A percentile compares a stretch with the other conserved stretches of the same genome.
phyloP scores from a whole-genome alignment of 2,329 filamentous ascomycete species.

The Pseudogymnoascus sp. region DNA sequence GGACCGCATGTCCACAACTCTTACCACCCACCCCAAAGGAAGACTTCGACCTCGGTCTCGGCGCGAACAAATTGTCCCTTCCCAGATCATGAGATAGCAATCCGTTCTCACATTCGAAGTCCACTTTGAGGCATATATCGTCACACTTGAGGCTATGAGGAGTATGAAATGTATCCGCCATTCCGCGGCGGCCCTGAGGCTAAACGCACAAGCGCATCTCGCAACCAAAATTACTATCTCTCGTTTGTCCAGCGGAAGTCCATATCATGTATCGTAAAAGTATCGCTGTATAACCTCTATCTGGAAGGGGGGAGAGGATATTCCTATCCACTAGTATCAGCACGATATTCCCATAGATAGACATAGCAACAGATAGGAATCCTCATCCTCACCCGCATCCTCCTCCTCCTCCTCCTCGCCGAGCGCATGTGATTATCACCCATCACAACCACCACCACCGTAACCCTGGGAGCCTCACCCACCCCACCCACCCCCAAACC shows the following conservation, averaged over 20 bases:
- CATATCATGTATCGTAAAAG: neutral
- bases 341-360: neutral
- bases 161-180: neutral
- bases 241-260: neutral
- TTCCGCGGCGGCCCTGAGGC: neutral
- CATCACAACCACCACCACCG: neutral
- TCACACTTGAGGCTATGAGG: neutral
- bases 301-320: neutral
- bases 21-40: too few species aligned
- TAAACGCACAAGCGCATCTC: neutral
- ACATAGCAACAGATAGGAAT: neutral
- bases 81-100: too few species aligned
- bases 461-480: neutral
- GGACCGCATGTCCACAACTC: too few species aligned
- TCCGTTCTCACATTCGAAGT: neutral
- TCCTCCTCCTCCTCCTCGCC: neutral
- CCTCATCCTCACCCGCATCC: neutral
- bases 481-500: neutral
- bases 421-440: neutral
- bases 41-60: too few species aligned
- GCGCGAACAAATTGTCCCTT: too few species aligned
- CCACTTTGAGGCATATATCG: neutral
- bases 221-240: neutral
- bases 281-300: too few species aligned
- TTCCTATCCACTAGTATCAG: neutral